A percentile compares a stretch with the other conserved stretches of the same genome.
These are phyloP conservation scores for Leptographium radiaticola DNA, from an alignment of 2,329 filamentous ascomycete genomes.

Conservation along the genomic window DNA sequence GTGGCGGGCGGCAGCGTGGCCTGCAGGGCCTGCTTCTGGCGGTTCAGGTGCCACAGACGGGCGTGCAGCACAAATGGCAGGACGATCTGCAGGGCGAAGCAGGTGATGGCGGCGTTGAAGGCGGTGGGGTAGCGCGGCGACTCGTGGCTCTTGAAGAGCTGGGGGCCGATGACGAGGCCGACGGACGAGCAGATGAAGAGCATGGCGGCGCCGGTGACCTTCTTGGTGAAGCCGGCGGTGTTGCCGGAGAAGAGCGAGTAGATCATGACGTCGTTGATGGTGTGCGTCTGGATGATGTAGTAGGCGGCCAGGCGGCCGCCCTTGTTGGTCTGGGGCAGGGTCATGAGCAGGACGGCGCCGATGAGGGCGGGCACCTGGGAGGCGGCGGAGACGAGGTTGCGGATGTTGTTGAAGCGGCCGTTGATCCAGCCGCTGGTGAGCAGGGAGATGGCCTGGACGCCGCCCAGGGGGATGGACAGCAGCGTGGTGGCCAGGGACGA, in stretches of 20 bases:
- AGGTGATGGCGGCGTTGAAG: neutral
- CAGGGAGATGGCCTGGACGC: neutral
- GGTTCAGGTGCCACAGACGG: too few species aligned
- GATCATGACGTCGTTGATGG: neutral
- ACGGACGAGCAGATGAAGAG: conserved; percentile 46
- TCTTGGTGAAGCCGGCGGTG: conserved; percentile 44
- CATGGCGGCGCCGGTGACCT: conserved; percentile 49
- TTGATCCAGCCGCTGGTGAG: neutral
- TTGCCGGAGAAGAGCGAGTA: conserved; percentile 27
- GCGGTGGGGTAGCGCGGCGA: conserved; percentile 21
- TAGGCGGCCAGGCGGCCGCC: neutral
- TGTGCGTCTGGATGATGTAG: neutral
- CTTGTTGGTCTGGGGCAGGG: neutral
- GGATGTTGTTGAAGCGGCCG: neutral
- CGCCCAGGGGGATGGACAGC: neutral
- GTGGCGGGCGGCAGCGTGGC: too few species aligned
- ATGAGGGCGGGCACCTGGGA: neutral
- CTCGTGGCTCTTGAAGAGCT: conserved; percentile 45
- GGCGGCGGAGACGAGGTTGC: neutral
- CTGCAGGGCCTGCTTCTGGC: too few species aligned
- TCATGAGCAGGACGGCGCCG: neutral
- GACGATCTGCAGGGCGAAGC: neutral
- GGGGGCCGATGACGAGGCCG: conserved; percentile 48
- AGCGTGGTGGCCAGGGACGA: neutral
- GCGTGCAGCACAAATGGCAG: too few species aligned